Percentiles rank a stretch among this genome's conserved stretches.
These are phyloP conservation scores for Fusarium subglutinans DNA, from an alignment of 2,329 filamentous ascomycete genomes.

Conservation along the genomic window DNA sequence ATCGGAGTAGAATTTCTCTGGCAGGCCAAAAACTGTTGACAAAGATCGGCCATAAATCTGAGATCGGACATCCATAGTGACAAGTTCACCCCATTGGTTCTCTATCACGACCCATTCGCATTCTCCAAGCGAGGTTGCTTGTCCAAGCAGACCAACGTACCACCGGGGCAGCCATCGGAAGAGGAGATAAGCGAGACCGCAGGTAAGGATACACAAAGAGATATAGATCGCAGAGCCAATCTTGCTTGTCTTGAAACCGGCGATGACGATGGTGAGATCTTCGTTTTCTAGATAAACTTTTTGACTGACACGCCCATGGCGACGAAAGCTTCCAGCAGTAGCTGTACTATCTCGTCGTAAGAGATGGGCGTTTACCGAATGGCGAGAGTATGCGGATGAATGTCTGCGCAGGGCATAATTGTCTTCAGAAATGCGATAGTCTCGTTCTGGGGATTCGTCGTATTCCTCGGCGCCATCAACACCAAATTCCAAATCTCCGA, in stretches of 20 bases:
- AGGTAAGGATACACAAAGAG: conserved; percentile 74
- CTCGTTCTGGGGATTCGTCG: conserved; percentile 53
- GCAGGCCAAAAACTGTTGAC: conserved; percentile 72
- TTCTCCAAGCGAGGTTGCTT: conserved; percentile 71
- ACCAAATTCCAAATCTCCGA: conserved; percentile 52
- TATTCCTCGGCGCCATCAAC: conserved; percentile 54
- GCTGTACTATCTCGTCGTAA: conserved; percentile 75
- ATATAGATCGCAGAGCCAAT: conserved; percentile 76
- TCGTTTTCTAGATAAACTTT: conserved; percentile 95
- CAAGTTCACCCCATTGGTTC: conserved; percentile 96
- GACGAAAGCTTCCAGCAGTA: conserved; percentile 72
- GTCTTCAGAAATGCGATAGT: conserved; percentile 52
- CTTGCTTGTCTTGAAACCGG: conserved; percentile 84
- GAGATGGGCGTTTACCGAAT: conserved; percentile 70
- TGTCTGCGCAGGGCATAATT: conserved; percentile 66
- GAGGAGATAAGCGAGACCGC: conserved; percentile 83
- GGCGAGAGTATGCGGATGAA: conserved; percentile 68
- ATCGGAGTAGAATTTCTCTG: conserved; percentile 67
- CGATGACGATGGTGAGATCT: conserved; percentile 92
- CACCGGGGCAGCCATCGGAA: conserved; percentile 91
- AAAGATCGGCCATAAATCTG: conserved; percentile 63
- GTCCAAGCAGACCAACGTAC: conserved; percentile 81
- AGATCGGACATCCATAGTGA: conserved; percentile 73
- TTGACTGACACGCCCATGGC: conserved; percentile 76
- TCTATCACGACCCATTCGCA: conserved; percentile 95